Evolutionary conservation across 345 rosid genomes (phyloP).

Genomic region (Brassica napus): DNA sequence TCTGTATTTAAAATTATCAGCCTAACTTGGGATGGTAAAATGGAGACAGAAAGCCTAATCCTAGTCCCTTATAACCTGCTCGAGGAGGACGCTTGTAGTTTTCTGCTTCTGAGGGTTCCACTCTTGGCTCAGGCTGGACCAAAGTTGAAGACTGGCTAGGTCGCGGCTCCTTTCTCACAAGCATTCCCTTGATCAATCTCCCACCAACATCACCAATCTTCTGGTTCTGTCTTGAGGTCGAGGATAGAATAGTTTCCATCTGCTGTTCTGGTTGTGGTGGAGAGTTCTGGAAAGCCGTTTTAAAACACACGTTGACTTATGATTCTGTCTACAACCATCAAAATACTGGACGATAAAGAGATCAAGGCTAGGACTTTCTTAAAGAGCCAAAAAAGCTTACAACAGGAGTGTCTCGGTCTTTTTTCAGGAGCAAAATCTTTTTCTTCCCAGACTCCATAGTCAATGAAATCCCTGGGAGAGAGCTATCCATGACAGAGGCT

Average conservation of each 20-base stretch:
- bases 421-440: conserved; percentile 54
- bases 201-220: conserved; percentile 48
- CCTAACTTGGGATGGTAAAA: conserved; percentile 15
- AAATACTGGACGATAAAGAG: not conserved
- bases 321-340: not conserved
- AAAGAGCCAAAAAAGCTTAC: conserved; percentile 42
- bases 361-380: conserved; percentile 9
- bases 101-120: conserved; percentile 39
- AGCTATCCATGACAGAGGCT: conserved; percentile 41
- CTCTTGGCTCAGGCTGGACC: conserved; percentile 46
- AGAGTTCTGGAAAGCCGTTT: conserved; percentile 42
- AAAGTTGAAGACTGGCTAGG: conserved; percentile 38
- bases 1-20: conserved; percentile 28
- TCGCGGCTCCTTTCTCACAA: conserved; percentile 45
- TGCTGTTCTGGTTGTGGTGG: conserved; percentile 38
- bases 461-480: conserved; percentile 51
- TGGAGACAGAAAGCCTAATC: conserved; percentile 23
- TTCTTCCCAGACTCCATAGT: conserved; percentile 61
- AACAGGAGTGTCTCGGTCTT: conserved; percentile 44
- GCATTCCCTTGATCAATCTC: conserved; percentile 55
- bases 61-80: conserved; percentile 34
- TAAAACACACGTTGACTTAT: not conserved
- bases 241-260: conserved; percentile 36
- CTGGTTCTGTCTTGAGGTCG: conserved; percentile 45
- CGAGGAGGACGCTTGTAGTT: conserved; percentile 42